Evolutionary conservation across 192 early-diverging fungal genomes (phyloP), one percentile per base, ranked within the genome.

Genomic region (Mortierella alpina): DNA sequence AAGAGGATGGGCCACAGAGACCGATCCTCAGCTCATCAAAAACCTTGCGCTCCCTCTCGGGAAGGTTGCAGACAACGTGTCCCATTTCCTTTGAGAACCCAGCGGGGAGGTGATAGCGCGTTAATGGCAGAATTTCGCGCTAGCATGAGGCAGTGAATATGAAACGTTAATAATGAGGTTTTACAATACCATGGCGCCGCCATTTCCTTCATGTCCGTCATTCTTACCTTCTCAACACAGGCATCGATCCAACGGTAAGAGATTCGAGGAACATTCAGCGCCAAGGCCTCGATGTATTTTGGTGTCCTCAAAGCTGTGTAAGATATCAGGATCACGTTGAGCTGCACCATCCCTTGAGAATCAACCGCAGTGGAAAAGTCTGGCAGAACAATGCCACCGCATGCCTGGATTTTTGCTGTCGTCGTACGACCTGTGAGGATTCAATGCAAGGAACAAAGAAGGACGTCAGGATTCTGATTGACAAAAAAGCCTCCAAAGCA

Each of bases 201-300:
- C 15, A 47, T 12, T 1, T 18, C 11, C 7, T 5, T 17, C 40
- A 31, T 23, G 39, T 9, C 12, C 31, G 2, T 20, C 56, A 17
- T 59, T 41, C 69, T 48, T 79, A 79, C 76, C 20, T 40, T 52
- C 5, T 66, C 52, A 14, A 15, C 17, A n/a, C 77, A 72, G 14
- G 41, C 11, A n/a, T 80, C 77, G 40, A 80, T 51, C 77, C 77
- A 80, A 1, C 49, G 63, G 58, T 63, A 40, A 0, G 70, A 80
- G 0, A 80, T 18, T 6, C 77, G 59, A 20, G 77, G 64, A 40
- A 72, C 40, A 54, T 72, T 72, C 53, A 72, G 7, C 0, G 77
- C 77, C 31, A 80, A 13, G 0, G 77, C 70, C 5, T 62, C 39
- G 10, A 72, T 22, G 31, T 72, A 80, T 44, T 80, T 80, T 22